These are phyloP conservation scores for Austroboletus festivus DNA, from an alignment of 768 basidiomycete species.

Conservation along the genomic window DNA sequence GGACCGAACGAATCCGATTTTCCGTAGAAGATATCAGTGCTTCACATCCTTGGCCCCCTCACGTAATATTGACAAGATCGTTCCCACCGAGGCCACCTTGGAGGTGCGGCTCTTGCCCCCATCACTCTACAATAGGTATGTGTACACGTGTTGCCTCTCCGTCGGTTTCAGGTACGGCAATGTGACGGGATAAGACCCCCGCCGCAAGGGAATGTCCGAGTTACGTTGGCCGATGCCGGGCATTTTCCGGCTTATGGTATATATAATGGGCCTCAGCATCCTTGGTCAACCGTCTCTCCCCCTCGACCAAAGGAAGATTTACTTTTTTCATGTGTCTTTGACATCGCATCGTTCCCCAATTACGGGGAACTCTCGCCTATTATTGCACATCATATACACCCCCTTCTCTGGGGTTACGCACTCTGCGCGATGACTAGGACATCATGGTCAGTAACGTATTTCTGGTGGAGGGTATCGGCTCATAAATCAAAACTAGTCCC, in stretches of 20 bases:
- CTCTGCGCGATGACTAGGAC: slow-evolving; percentile 10
- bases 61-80: slow-evolving; percentile 17
- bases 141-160: slow-evolving; percentile 12
- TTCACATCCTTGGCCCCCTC: slow-evolving; percentile 9
- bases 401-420: not conserved
- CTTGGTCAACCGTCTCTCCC: slow-evolving; percentile 2
- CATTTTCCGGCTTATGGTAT: slow-evolving; percentile 17
- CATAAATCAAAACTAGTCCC: slow-evolving; percentile 4
- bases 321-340: slow-evolving; percentile 15
- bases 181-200: slow-evolving; percentile 9
- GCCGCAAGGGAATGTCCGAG: slow-evolving; percentile 7
- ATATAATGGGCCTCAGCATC: slow-evolving; percentile 11
- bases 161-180: slow-evolving; percentile 17
- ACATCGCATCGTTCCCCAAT: slow-evolving; percentile 9
- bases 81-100: slow-evolving; percentile 23
- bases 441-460: slow-evolving; percentile 5
- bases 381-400: not conserved
- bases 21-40: slow-evolving; percentile 6
- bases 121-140: slow-evolving; percentile 17
- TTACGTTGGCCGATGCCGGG: slow-evolving; percentile 8
- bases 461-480: not conserved
- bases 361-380: slow-evolving; percentile 7
- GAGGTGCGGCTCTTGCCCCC: slow-evolving; percentile 6
- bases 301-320: slow-evolving; percentile 2
- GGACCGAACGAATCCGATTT: not conserved